Evolutionary conservation across 805 yeast genomes (phyloP).

Genomic region (Starmerella cellae): DNA sequence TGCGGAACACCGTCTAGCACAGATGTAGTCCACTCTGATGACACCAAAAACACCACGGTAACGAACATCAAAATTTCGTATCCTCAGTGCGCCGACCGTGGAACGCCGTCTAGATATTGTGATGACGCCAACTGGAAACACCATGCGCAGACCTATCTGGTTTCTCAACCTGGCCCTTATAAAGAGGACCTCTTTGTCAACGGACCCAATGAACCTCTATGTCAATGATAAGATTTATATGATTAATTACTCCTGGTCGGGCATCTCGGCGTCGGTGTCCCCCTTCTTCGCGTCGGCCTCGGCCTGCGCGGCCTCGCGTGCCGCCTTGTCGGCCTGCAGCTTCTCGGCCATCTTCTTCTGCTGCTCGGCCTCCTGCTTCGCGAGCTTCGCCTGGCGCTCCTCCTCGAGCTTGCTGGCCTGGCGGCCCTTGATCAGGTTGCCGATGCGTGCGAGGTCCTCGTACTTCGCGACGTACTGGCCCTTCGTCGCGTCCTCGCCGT

Average conservation of each 20-base stretch:
- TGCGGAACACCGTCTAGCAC: no score
- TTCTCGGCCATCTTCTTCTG: conserved; percentile 73
- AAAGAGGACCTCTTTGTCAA: no score
- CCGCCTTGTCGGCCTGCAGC: conserved; percentile 65
- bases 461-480: conserved; percentile 95
- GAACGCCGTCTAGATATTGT: no score
- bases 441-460: conserved; percentile 89
- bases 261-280: conserved; percentile 22
- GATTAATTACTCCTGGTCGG: conserved; percentile 11
- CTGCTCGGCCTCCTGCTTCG: conserved; percentile 77
- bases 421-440: conserved; percentile 92
- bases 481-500: conserved; percentile 91
- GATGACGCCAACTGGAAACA: no score
- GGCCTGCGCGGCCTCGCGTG: conserved; percentile 30
- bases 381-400: conserved; percentile 74
- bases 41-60: no score
- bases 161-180: no score
- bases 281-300: conserved; percentile 31
- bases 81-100: no score
- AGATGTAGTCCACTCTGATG: no score
- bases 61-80: no score
- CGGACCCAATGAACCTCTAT: no score
- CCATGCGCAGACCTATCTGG: no score
- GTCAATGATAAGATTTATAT: no score
- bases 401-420: conserved; percentile 90